These are phyloP conservation scores for Trametes cinnabarina DNA, from an alignment of 768 basidiomycete species.

Conservation along the genomic window DNA sequence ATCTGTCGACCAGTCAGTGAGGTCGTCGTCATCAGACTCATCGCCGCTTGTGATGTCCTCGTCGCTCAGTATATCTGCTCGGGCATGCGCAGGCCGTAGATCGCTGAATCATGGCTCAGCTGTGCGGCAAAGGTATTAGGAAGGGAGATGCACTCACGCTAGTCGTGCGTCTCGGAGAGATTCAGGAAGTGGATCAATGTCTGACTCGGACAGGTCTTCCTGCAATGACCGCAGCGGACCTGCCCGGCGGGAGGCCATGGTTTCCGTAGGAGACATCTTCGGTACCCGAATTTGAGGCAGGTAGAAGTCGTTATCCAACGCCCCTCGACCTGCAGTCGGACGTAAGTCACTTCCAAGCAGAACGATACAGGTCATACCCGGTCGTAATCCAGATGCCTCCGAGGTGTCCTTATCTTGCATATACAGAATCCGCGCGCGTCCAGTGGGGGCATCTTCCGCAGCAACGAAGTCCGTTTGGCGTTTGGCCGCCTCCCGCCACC, in stretches of 20 bases:
- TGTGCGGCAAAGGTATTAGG: neutral
- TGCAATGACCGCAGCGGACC: neutral
- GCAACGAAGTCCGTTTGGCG: slow-evolving; percentile 65
- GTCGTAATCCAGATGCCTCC: slow-evolving; percentile 12
- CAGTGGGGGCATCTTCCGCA: slow-evolving; percentile 68
- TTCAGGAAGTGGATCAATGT: slow-evolving; percentile 69
- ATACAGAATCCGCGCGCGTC: slow-evolving; percentile 58
- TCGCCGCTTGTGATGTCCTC: slow-evolving; percentile 63
- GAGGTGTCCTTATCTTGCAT: slow-evolving; percentile 25
- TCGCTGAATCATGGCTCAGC: neutral
- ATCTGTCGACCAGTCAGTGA: slow-evolving; percentile 48
- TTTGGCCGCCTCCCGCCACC: slow-evolving; percentile 48
- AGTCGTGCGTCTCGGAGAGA: slow-evolving; percentile 69
- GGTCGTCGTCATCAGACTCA: slow-evolving; percentile 75
- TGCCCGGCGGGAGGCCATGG: neutral
- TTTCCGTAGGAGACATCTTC: neutral
- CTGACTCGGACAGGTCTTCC: slow-evolving; percentile 38
- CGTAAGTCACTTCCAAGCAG: neutral
- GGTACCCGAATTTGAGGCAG: slow-evolving; percentile 33
- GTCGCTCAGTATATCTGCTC: slow-evolving; percentile 29
- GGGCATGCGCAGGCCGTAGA: slow-evolving; percentile 1
- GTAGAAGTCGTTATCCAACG: slow-evolving; percentile 53
- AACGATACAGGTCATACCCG: slow-evolving; percentile 21
- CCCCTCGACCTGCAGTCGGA: slow-evolving; percentile 22
- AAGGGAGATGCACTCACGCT: slow-evolving; percentile 45